A percentile compares a stretch with the other conserved stretches of the same genome.
Evolutionary conservation across 441 rosid genomes (phyloP).

Genomic region (Eruca vesicaria): DNA sequence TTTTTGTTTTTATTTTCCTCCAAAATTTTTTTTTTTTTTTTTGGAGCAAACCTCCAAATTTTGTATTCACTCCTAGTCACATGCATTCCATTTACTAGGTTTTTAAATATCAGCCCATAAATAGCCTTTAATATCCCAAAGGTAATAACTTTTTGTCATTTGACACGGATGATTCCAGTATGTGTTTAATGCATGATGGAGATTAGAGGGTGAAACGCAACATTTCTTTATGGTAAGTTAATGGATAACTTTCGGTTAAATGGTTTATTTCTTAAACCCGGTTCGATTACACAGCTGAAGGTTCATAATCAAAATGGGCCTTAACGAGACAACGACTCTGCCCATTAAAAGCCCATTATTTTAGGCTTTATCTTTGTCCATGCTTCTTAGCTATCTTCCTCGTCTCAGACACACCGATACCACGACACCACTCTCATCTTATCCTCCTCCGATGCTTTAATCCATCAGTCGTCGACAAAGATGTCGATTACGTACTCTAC

Average conservation of each 20-base stretch:
- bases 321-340: not conserved
- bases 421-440: not conserved
- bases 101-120: not conserved
- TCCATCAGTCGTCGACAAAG: not conserved
- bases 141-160: too few relatives aligned
- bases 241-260: too few relatives aligned
- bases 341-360: not conserved
- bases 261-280: not conserved
- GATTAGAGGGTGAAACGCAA: too few relatives aligned
- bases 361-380: not conserved
- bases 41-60: too few relatives aligned
- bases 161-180: too few relatives aligned
- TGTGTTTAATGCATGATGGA: too few relatives aligned
- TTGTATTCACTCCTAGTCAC: not conserved
- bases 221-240: too few relatives aligned
- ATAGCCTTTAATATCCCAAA: not conserved
- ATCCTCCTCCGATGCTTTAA: not conserved
- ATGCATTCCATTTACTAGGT: conserved; percentile 26
- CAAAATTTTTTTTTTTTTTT: too few relatives aligned
- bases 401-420: not conserved
- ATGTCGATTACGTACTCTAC: not conserved
- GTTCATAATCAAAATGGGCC: not conserved
- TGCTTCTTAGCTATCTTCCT: not conserved
- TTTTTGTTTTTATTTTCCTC: not conserved
- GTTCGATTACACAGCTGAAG: not conserved